Evolutionary conservation across 106 monocot species (phyloP), one percentile per base, ranked within the genome.

Genomic region (Dioscorea dumetorum): DNA sequence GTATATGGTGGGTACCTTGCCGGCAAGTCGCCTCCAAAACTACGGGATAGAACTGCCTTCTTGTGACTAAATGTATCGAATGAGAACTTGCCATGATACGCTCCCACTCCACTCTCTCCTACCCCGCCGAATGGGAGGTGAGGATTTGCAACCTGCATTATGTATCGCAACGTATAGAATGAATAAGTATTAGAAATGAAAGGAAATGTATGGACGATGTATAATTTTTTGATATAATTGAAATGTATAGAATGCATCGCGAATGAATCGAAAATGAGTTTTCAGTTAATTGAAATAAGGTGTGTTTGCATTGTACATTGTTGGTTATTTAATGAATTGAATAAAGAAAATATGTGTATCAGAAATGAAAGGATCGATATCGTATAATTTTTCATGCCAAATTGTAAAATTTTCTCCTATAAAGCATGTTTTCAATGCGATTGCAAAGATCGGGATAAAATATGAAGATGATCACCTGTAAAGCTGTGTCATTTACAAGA

Each of bases 51-150:
- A 20, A 81, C 71, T 1, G 70, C 71, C 61, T 76, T 81, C 66
- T 75, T 75, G 49, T 75, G 70, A 70, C 70, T 80, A 68, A 79
- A 79, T 22, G 68, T 63, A 62, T 79, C 73, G 62, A 79, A 73
- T 0, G 79, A 79, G 63, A 57, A 79, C 56, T 79, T 79, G 8
- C 79, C 79, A 31, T 79, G 79, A 67, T 73, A 79, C 17, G 62
- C 68, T 33, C 78, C 78, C 18, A 73, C 52, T 0, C 78, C 78
- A 57, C 79, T 79, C 54, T 57, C 57, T 6, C 79, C 73, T 5
- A 73, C 79, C 4, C 73, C 73, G 12, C 73, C 74, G 18, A 74
- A 80, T 16, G 80, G 75, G 33, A 80, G 33, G 15, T 63, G 28
- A 15, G 35, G 35, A 32, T 9, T 63, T 14, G 32, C 33, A 4